Evolutionary conservation across 140 eudicot species (phyloP).

Genomic region (Oenanthe javanica): DNA sequence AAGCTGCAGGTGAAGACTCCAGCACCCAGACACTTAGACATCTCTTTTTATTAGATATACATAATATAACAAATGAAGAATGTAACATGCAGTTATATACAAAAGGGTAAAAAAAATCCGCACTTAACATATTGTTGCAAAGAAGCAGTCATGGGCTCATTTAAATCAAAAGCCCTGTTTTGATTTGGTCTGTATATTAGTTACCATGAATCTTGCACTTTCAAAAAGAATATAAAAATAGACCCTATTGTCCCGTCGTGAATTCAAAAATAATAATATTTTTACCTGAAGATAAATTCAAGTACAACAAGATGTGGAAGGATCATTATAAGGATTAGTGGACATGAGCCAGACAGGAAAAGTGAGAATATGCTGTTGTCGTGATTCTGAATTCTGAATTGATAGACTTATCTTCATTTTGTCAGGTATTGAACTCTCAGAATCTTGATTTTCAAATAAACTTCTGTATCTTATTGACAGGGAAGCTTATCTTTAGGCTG

Average conservation of each 20-base stretch:
- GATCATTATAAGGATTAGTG: not conserved
- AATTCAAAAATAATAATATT: not conserved
- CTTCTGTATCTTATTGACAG: not conserved
- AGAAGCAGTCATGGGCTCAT: not conserved
- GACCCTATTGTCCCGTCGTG: not conserved
- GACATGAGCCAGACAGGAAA: not conserved
- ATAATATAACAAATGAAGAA: not conserved
- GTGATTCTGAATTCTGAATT: not conserved
- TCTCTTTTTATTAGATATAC: not conserved
- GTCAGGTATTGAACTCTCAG: not conserved
- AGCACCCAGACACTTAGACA: not conserved
- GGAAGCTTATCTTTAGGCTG: not conserved
- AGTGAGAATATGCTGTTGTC: not conserved
- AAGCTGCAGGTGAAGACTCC: not conserved
- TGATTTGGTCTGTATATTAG: not conserved
- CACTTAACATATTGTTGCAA: not conserved
- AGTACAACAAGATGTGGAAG: not conserved
- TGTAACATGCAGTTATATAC: not conserved
- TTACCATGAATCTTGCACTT: not conserved
- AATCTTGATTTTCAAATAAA: not conserved
- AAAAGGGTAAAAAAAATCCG: not conserved
- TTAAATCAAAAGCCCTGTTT: not conserved
- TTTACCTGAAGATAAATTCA: not conserved
- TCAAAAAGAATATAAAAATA: not conserved
- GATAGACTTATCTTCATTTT: not conserved